phyloP scores from a whole-genome alignment of 768 basidiomycete genomes.

The Mycena amicta region DNA sequence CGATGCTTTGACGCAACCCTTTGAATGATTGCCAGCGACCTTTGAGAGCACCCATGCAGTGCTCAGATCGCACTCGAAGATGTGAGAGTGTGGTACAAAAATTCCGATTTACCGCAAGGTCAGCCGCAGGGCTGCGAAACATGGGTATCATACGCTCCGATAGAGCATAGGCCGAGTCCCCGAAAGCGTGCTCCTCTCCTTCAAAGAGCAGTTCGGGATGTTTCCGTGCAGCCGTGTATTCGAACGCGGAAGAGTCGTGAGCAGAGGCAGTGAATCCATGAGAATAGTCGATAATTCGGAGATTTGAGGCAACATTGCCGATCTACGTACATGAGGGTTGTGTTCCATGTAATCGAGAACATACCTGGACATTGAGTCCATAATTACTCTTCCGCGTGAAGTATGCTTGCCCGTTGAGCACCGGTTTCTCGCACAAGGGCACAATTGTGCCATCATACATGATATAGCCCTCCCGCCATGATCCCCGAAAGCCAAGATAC shows the following conservation, averaged over 20 bases:
- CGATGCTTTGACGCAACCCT: constrained; percentile 33
- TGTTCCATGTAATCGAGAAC: not conserved
- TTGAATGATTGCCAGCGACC: constrained; percentile 35
- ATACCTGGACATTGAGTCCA: constrained; percentile 39
- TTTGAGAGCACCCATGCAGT: constrained; percentile 40
- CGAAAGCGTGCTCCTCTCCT: constrained; percentile 29
- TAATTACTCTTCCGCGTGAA: constrained; percentile 38
- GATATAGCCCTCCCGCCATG: constrained; percentile 38
- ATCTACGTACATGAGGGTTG: constrained; percentile 26
- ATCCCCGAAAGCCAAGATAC: constrained; percentile 31
- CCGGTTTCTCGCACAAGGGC: constrained; percentile 30
- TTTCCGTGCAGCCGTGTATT: constrained; percentile 29
- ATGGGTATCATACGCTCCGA: constrained; percentile 31
- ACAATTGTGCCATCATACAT: constrained; percentile 41
- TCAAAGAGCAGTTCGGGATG: constrained; percentile 30
- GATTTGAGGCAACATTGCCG: constrained; percentile 34
- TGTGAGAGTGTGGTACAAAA: constrained; percentile 32
- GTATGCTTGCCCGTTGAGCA: constrained; percentile 36
- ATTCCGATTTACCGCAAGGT: constrained; percentile 26
- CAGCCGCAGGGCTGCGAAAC: constrained; percentile 33
- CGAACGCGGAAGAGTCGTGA: constrained; percentile 38
- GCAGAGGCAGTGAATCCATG: constrained; percentile 37
- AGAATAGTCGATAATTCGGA: constrained; percentile 34
- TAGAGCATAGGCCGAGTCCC: constrained; percentile 30
- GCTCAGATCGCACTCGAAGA: constrained; percentile 37